A percentile compares a stretch with the other conserved stretches of the same genome.
Evolutionary conservation across 139 green algal species (phyloP).

Genomic region (Chlamydomonas incerta): DNA sequence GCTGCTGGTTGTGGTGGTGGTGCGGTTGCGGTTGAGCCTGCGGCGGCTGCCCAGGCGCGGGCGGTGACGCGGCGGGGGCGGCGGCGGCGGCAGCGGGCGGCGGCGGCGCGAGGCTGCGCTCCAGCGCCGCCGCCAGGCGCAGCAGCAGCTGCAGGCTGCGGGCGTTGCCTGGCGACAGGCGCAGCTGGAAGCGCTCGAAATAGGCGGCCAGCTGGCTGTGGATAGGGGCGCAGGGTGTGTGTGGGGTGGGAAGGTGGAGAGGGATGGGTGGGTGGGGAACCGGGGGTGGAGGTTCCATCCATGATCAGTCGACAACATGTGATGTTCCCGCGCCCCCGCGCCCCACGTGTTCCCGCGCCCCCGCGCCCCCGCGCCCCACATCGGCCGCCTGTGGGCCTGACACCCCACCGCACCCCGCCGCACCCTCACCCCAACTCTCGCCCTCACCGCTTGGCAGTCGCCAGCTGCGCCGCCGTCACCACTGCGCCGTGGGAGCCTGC

Average conservation of each 20-base stretch:
- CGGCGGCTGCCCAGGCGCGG: no score
- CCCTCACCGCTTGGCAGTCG: constrained; percentile 11
- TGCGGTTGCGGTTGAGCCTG: neutral
- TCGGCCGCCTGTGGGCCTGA: no score
- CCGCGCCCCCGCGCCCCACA: no score
- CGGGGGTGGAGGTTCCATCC: no score
- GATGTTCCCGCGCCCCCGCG: no score
- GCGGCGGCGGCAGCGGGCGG: no score
- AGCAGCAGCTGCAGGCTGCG: constrained; percentile 78
- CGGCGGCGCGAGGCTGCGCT: neutral
- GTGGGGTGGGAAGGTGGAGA: neutral
- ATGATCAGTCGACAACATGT: no score
- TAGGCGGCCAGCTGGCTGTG: constrained; percentile 65
- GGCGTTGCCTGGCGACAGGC: constrained; percentile 78
- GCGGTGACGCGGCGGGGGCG: neutral
- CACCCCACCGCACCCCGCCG: no score
- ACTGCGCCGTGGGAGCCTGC: constrained; percentile 66
- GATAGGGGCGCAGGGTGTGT: neutral
- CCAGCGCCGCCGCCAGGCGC: constrained; percentile 39
- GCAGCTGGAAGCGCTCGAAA: constrained; percentile 75
- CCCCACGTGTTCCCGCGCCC: no score
- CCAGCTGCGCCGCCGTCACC: constrained; percentile 59
- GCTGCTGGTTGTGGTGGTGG: neutral
- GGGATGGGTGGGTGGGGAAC: neutral
- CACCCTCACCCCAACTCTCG: no score